These are phyloP conservation scores for Plasmodium ovale DNA, from an alignment of 169 alveolate species.

Conservation along the genomic window DNA sequence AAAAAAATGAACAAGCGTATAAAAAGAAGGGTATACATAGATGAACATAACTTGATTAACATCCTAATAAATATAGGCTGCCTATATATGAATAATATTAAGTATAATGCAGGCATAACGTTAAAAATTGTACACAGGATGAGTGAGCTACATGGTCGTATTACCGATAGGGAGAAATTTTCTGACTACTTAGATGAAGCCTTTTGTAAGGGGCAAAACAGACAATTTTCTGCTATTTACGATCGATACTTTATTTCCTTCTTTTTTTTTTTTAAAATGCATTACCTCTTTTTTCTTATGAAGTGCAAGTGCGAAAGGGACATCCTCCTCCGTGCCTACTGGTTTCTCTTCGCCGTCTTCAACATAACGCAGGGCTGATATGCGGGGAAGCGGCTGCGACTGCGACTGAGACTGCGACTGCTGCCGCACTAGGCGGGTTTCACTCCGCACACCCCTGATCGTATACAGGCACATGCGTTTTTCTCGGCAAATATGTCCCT, in stretches of 20 bases:
- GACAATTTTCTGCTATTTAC: slow-evolving; percentile 15
- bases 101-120: slow-evolving; percentile 10
- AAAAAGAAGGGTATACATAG: slow-evolving; percentile 12
- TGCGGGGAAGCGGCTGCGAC: background rate
- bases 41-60: slow-evolving; percentile 19
- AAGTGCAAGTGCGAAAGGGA: slow-evolving; percentile 49
- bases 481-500: background rate
- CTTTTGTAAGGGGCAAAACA: slow-evolving; percentile 26
- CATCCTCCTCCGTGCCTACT: slow-evolving; percentile 14
- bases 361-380: slow-evolving; percentile 12
- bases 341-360: slow-evolving; percentile 61
- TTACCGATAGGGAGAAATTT: slow-evolving; percentile 52
- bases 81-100: slow-evolving; percentile 53
- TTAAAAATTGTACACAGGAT: slow-evolving; percentile 15
- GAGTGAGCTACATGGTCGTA: slow-evolving; percentile 4
- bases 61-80: slow-evolving; percentile 47
- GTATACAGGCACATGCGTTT: background rate
- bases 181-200: slow-evolving; percentile 52
- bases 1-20: slow-evolving; percentile 57
- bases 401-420: background rate
- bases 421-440: background rate
- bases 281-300: slow-evolving; percentile 48
- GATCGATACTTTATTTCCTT: slow-evolving; percentile 51
- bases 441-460: background rate
- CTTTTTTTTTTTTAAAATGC: slow-evolving; percentile 62